These are phyloP conservation scores for Alternaria sp. DNA, from an alignment of 2,329 filamentous ascomycete genomes.

Conservation along the genomic window DNA sequence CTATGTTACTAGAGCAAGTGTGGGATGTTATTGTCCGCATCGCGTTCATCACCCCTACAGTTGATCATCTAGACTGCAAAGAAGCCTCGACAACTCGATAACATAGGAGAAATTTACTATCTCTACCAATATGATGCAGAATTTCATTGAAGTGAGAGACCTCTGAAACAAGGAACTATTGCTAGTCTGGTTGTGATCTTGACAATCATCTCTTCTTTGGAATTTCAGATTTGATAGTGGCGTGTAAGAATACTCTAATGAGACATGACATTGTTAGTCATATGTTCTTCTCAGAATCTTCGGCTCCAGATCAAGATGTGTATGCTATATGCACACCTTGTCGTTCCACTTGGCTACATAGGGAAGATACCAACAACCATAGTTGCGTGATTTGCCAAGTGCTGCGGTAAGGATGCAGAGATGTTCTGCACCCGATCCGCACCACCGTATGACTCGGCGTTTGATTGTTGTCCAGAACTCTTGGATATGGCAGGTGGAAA, in stretches of 20 bases:
- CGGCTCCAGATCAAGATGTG: background rate
- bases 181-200: too few species aligned
- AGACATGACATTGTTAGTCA: background rate
- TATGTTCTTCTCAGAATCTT: background rate
- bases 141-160: too few species aligned
- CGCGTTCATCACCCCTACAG: too few species aligned
- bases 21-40: too few species aligned
- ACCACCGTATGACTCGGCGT: background rate
- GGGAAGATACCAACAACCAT: background rate
- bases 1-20: too few species aligned
- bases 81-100: background rate
- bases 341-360: background rate
- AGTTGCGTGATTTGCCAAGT: background rate
- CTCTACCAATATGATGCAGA: too few species aligned
- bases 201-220: too few species aligned
- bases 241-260: too few species aligned
- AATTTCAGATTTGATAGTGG: too few species aligned
- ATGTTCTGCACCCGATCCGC: background rate
- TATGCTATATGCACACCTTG: background rate
- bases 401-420: background rate
- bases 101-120: too few species aligned
- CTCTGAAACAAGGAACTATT: too few species aligned
- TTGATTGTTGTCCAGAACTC: background rate
- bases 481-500: too few species aligned
- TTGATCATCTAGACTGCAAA: background rate